These are phyloP conservation scores for Calonectria montana DNA, from an alignment of 2,329 filamentous ascomycete genomes.

Conservation along the genomic window DNA sequence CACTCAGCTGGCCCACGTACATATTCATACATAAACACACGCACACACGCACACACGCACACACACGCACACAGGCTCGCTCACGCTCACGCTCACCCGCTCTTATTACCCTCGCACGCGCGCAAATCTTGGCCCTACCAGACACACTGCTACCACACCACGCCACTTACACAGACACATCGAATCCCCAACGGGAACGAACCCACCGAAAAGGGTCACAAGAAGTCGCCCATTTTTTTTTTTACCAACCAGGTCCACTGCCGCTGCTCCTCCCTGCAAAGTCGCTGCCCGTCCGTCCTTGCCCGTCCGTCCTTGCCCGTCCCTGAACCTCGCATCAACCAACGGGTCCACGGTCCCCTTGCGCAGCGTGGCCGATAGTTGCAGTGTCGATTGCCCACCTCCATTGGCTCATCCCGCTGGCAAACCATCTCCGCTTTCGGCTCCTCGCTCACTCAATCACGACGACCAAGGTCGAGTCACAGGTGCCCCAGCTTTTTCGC, in stretches of 20 bases:
- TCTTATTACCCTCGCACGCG: constrained; percentile 27
- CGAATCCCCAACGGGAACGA: constrained; percentile 27
- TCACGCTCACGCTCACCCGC: constrained; percentile 19
- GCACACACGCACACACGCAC: not conserved
- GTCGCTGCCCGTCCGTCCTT: constrained; percentile 12
- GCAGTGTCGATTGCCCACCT: constrained; percentile 37
- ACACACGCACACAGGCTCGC: constrained; percentile 5
- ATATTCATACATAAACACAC: not conserved
- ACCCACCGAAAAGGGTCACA: constrained; percentile 30
- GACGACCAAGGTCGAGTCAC: constrained; percentile 41
- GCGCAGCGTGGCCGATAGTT: constrained; percentile 26
- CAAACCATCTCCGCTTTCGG: constrained; percentile 44
- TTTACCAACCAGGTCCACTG: constrained; percentile 26
- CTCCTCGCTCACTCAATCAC: constrained; percentile 41
- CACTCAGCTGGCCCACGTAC: constrained; percentile 14
- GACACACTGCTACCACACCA: constrained; percentile 32
- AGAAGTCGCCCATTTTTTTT: constrained; percentile 32
- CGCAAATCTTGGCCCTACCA: constrained; percentile 27
- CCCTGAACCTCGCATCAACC: constrained; percentile 28
- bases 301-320: constrained; percentile 27
- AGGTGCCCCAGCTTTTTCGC: constrained; percentile 34
- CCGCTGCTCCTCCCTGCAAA: constrained; percentile 23
- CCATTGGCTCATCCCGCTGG: constrained; percentile 38
- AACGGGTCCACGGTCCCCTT: constrained; percentile 20
- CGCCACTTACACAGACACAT: constrained; percentile 26